phyloP scores from a whole-genome alignment of 2,329 filamentous ascomycete genomes.

The Alternaria brassicicola region DNA sequence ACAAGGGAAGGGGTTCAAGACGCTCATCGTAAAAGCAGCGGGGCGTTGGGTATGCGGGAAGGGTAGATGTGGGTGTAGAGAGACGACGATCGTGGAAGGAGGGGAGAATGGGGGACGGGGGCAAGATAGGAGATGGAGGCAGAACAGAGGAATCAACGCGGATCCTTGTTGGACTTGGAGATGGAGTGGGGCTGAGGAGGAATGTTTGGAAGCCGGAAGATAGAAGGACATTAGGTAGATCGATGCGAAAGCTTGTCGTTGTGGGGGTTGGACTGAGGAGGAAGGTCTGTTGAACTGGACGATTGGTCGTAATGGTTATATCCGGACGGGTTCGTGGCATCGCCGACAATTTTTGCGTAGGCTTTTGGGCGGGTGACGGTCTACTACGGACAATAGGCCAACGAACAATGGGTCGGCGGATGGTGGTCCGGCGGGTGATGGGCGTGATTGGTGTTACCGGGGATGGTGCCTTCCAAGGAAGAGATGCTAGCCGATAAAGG shows the following conservation, averaged over 20 bases:
- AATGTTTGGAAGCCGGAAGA: background rate
- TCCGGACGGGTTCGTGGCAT: background rate
- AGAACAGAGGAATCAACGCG: slow-evolving; percentile 2
- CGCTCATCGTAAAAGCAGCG: background rate
- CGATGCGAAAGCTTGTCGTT: background rate
- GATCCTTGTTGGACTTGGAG: background rate
- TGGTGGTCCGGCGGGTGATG: background rate
- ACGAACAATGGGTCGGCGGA: background rate
- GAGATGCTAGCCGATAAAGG: background rate
- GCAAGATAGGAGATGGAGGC: background rate
- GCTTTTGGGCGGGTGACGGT: too few species aligned
- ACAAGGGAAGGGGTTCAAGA: background rate
- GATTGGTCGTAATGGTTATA: background rate
- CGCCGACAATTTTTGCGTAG: background rate
- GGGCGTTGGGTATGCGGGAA: background rate
- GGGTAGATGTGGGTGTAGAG: background rate
- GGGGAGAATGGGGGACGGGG: background rate
- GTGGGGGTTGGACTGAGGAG: slow-evolving; percentile 8
- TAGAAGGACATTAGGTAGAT: background rate
- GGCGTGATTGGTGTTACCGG: background rate
- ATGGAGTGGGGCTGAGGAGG: slow-evolving; percentile 6
- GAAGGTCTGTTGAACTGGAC: slow-evolving; percentile 2
- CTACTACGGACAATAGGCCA: background rate
- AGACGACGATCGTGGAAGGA: background rate
- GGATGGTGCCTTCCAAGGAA: background rate